Base-by-base conservation (phyloP, 768 basidiomycete species). In the Boletus rubroflammeus region DNA sequence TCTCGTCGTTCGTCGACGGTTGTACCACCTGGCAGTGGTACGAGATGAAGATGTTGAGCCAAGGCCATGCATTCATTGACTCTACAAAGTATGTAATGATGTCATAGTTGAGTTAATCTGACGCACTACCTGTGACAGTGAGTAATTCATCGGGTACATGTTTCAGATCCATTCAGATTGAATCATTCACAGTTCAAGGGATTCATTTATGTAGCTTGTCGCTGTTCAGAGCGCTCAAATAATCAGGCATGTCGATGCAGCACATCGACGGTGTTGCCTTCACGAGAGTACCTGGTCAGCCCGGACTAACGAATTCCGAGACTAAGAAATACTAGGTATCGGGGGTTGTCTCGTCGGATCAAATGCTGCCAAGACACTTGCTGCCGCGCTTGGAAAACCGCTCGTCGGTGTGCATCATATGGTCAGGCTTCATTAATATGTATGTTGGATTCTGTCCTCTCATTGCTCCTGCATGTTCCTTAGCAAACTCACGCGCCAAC, bases 401-500 rank as follows among this genome's bases (percentile, higher is more conserved):
- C 55, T 96, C 5, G 81, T 96, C 3, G 93, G 93, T 3, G 90
- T 97, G 6, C 92, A 98, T 71, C 95, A 98, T 64, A 98, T 98
- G 95, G 94, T 93, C 35, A 44, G 44, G 75, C 64, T 39, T 28
- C 29, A 1, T 32, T 21, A 11, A 34, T 26, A n/a, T 38, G 8
- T 15, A 4, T 29, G 17, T 32, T 9, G 9, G 6, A 9, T 23
- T 31, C 2, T n/a, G 5, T 21, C 47, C n/a, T 50, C 38, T 39
- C 53, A 34, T 34, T 5, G 19, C 3, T 1, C 2, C 35, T 58
- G 31, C 39, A 55, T 35, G 14, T 49, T 35, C 34, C 29, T 39
- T 61, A 94, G 93, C 93, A 95, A 91, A 95, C 90, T 0, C 96
- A 97, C 64, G 90, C 95, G 0, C 75, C 95, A 0, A 95, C 91